Evolutionary conservation across 768 basidiomycete genomes (phyloP), one percentile per base, ranked within the genome.

Genomic region (Strobilomyces confusus): DNA sequence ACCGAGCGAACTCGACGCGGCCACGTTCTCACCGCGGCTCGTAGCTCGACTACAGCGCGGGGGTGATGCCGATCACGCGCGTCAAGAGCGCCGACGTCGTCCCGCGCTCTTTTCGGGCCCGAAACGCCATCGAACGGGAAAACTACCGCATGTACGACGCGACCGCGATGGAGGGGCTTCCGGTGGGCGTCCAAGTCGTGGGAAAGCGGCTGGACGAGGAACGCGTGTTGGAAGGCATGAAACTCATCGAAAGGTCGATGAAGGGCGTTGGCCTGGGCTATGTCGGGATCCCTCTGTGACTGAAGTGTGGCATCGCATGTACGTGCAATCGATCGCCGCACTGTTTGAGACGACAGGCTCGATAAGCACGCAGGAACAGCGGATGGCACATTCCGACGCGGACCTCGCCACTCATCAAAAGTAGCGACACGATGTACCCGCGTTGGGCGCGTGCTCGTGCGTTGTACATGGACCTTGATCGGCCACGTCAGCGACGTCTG

Each of bases 171-270:
- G 64, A 74, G 30, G 78, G 76, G 14, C 68, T 79, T 23, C 78
- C 78, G 0, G 63, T 80, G 4, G 72, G 73, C 2, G 63, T 80
- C 22, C 76, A 79, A 58, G 58, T 80, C 40, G 63, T 75, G 9
- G 77, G 77, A 1, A 66, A 66, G 29, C 70, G 75, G 13, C 63
- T 76, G 6, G 73, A 77, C 50, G 79, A 80, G 60, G 79, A 80
- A 63, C 73, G 73, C 22, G 77, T 76, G 2, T 51, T 80, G 36
- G 73, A 72, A 54, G 75, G 76, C 3, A 79, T 79, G 71, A 69
- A 73, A 50, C 52, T 77, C 44, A 66, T 80, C 20, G 65, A 72
- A 29, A 50, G 47, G n/a, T 42, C 67, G 13, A 57, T 69, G 60
- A 62, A 55, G 41, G 51, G 52, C 7, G 61, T 60, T 3, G 64